These are phyloP conservation scores for Candida sp. DNA, from an alignment of 1,139 yeast genomes.

Conservation along the genomic window DNA sequence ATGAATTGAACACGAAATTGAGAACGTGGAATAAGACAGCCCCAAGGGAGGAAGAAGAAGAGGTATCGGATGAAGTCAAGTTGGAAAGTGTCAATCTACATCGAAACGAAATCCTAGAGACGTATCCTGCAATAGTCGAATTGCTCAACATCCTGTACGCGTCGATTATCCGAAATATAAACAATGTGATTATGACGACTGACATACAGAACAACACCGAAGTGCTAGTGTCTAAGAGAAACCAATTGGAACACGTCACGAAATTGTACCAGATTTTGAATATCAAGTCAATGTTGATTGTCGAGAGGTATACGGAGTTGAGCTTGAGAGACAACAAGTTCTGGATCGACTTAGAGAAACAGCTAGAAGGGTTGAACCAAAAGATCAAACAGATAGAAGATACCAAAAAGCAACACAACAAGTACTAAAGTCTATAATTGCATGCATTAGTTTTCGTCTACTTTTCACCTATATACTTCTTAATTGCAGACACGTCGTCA, in stretches of 20 bases:
- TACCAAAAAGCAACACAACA: slow-evolving; percentile 3
- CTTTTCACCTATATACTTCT: slow-evolving; percentile 20
- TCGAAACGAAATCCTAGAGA: slow-evolving; percentile 17
- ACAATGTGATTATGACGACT: slow-evolving; percentile 2
- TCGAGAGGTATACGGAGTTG: slow-evolving; percentile 29
- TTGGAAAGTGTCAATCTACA: slow-evolving; percentile 23
- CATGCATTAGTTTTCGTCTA: neutral
- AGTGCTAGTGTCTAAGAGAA: slow-evolving; percentile 9
- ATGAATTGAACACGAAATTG: slow-evolving; percentile 23
- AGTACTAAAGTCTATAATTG: slow-evolving; percentile 9
- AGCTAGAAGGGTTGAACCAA: slow-evolving; percentile 15
- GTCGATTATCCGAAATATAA: slow-evolving; percentile 23
- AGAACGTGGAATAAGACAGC: slow-evolving; percentile 17
- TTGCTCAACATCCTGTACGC: slow-evolving; percentile 26
- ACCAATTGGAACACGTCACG: slow-evolving; percentile 19
- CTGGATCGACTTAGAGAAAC: slow-evolving; percentile 26
- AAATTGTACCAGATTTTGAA: slow-evolving; percentile 24
- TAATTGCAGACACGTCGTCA: slow-evolving; percentile 67
- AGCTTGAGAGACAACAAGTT: slow-evolving; percentile 27
- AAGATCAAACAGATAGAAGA: slow-evolving; percentile 13
- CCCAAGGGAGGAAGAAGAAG: neutral
- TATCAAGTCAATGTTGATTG: slow-evolving; percentile 32
- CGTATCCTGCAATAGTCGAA: slow-evolving; percentile 23
- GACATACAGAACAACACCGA: slow-evolving; percentile 1
- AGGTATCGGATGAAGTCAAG: slow-evolving; percentile 16